Evolutionary conservation across 2,329 filamentous ascomycete genomes (phyloP).

Genomic region (Beauveria sp.): DNA sequence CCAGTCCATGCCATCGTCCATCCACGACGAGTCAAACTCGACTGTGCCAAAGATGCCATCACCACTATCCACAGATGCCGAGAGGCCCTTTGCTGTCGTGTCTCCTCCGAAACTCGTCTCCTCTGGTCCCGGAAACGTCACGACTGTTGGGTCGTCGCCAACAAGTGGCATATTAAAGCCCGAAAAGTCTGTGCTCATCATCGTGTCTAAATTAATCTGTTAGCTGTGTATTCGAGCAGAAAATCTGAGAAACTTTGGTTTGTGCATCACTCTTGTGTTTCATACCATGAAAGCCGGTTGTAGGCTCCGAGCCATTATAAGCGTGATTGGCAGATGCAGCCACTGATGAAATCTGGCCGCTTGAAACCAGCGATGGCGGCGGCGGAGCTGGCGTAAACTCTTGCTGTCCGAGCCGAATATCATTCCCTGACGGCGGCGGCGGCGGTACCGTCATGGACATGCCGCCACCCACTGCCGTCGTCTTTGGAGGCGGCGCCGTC

Average conservation of each 20-base stretch:
- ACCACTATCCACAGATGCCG: slow-evolving; percentile 17
- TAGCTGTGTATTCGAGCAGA: not conserved
- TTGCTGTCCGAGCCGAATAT: not conserved
- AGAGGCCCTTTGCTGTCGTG: not conserved
- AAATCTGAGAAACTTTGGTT: not conserved
- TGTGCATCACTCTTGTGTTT: not conserved
- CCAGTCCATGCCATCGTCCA: slow-evolving; percentile 31
- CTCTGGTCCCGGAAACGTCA: slow-evolving; percentile 4
- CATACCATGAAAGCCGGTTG: not conserved
- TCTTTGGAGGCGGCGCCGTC: not conserved
- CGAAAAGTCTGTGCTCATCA: not conserved
- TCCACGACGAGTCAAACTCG: slow-evolving; percentile 30
- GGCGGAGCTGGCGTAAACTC: not conserved
- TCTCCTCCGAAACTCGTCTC: not conserved
- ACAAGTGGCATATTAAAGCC: not conserved
- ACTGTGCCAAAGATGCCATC: slow-evolving; percentile 16
- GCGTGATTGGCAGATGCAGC: not conserved
- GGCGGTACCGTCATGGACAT: not conserved
- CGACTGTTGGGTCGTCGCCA: not conserved
- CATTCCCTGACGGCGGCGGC: not conserved
- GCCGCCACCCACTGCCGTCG: not conserved
- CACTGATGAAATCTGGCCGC: not conserved
- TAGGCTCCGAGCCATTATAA: not conserved
- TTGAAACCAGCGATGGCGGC: not conserved
- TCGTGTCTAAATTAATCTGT: not conserved